Conservation (phyloP, 2,329 filamentous ascomycete genomes). For the Aspergillus pseudonomiae region DNA sequence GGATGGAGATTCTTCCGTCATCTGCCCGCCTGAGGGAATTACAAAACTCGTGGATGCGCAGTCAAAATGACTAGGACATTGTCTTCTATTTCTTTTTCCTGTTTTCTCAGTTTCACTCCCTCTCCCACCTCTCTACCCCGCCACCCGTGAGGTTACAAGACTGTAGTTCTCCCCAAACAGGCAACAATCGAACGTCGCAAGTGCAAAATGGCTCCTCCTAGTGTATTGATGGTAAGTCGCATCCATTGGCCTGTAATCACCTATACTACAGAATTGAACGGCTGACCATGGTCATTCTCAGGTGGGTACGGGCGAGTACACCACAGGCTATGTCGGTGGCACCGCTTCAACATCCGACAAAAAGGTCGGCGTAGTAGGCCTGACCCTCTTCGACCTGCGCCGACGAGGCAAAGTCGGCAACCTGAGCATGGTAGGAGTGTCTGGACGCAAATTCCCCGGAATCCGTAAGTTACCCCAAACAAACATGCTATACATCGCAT, state of each 20-base stretch:
- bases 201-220: conserved; percentile 59
- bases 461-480: conserved; percentile 66
- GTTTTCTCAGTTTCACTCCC: background rate
- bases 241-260: conserved; percentile 10
- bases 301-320: conserved; percentile 95
- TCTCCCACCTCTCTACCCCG: background rate
- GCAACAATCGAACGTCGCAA: background rate
- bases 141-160: background rate
- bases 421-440: conserved; percentile 86
- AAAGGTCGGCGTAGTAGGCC: conserved; percentile 89
- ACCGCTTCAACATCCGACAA: conserved; percentile 87
- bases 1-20: conserved; percentile 11
- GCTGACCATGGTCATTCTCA: conserved; percentile 29
- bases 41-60: background rate
- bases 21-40: background rate
- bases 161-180: background rate
- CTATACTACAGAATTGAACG: background rate
- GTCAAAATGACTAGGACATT: background rate
- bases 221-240: conserved; percentile 66
- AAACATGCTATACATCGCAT: background rate
- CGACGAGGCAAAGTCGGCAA: conserved; percentile 84
- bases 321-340: conserved; percentile 87
- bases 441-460: conserved; percentile 85
- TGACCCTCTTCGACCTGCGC: conserved; percentile 87
- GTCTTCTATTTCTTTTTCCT: background rate